Base-by-base conservation (phyloP, 345 rosid genomes). In the Lumnitzera littorea region DNA sequence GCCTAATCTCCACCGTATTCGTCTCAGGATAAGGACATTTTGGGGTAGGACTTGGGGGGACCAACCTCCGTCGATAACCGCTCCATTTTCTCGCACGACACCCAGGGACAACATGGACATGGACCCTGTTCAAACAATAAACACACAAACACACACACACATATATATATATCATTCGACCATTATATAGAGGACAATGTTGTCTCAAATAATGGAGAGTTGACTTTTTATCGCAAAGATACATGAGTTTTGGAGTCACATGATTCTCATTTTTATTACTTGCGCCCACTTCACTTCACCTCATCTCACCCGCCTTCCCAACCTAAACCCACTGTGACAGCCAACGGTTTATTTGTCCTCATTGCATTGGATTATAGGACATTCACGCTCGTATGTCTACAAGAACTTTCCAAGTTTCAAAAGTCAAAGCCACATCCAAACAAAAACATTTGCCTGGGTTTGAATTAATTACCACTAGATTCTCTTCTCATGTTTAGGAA, bases 381-480 rank as follows among this genome's bases (percentile, higher is more conserved):
- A 5, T 36, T 36, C 43, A 36, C 43, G 9, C 31, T 27, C 31
- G 31, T 5, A 27, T 5, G 31, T 27, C 31, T 27, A 27, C 31
- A 5, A 27, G 31, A 27, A 27, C 31, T 27, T 27, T 27, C 31
- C 4, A 27, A 3, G 31, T 62, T 20, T 20, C 60, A 50, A 76
- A 86, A 83, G 96, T 90, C 96, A 91, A 91, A 79, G 60, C 81
- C 84, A 55, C 63, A 64, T 57, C 53, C 23, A n/a, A 64, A 78
- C 87, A 80, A 61, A 59, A 68, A 48, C 43, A 56, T 76, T 20
- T 74, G 76, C 91, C 85, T 78, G 68, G 68, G 83, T 66, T 59
- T 59, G 78, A 79, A 71, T 83, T 63, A 82, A 79, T 76, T 63
- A 15, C 68, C 63, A 63, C 13, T 36, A 36, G 11, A 36, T 36